Evolutionary conservation across 2,329 filamentous ascomycete genomes (phyloP), one percentile per base, ranked within the genome.

Genomic region (Coniochaeta sp.): DNA sequence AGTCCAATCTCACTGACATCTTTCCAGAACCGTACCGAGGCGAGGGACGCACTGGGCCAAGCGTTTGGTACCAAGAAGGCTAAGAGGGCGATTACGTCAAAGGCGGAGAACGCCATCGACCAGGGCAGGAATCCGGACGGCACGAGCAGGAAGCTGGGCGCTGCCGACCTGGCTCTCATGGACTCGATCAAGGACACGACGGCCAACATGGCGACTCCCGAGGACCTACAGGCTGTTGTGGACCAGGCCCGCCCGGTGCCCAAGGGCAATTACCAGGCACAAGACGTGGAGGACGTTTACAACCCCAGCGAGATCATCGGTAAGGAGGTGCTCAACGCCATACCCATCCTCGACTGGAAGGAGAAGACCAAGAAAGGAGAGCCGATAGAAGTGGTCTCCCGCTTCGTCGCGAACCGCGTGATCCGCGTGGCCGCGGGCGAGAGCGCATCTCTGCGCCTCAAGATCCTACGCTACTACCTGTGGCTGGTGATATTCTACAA

Each of bases 51-150:
- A 2, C 84, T 96, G 14, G 89, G 89, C 44, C 82, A 89, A 67
- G 86, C 88, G 34, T 96, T 96, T 68, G 91, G 91, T 71, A 93
- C 90, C 28, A 92, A 90, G 77, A 93, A 93, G 75, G 89, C 90
- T 24, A 89, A 87, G 79, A 93, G 93, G 75, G 88, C 85, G 1
- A 85, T 95, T 65, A 79, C 81, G 30, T 83, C 87, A 60, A 80
- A 83, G 64, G 85, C 86, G 2, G 81, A 89, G 67, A 92, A 93
- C 69, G 88, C 89, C 19, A 91, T 93, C 65, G 75, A 74, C 47
- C 73, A 78, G 47, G 47, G 47, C 47, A 71, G 72, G 68, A 61
- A 63, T 55, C 63, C 71, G 66, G 70, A 73, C 38, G 71, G 69
- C 50, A 72, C 70, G 59, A 74, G 78, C n/a, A 74, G 75, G 38